Evolutionary conservation across 2,329 filamentous ascomycete genomes (phyloP), one percentile per base, ranked within the genome.

Genomic region (Neocucurbitaria cava): DNA sequence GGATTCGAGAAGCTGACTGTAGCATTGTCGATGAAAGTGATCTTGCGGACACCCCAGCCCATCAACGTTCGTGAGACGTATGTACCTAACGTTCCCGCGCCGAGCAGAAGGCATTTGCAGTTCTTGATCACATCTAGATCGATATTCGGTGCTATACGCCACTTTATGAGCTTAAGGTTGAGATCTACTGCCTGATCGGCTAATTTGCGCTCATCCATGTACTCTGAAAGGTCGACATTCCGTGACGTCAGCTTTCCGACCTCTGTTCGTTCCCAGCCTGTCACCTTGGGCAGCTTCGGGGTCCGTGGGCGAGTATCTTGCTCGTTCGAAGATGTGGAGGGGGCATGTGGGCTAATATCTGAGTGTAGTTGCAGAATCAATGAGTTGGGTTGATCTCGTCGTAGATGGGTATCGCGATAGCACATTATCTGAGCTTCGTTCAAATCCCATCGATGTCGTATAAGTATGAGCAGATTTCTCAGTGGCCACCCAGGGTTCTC

Each of bases 121-220:
- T 89, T 85, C 71, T 96, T 97, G 72, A 98, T 93, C 26, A 85
- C 85, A 26, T 97, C 92, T 9, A 99, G 85, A 71, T 98, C 85
- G 36, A 99, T 84, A 46, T 88, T 88, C 0, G 95, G 95, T 7
- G 92, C 91, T 67, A 99, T 92, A 35, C 95, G 88, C 95, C 95
- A 99, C 78, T 97, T 99, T 88, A 99, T 99, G 53, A 99, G 83
- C 77, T 98, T 98, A 56, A 98, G 82, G 70, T 99, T 99, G 54
- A 99, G 83, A 70, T 99, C 95, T 9, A 98, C 94, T 0, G 93
- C 92, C 73, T 96, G 92, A 71, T 98, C 93, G 20, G 95, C 95
- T 17, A 98, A 81, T 65, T 88, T 88, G 30, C 84, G 81, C 6
- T 95, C 94, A 70, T 99, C 93, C 89, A 99, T 94, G 66, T 96